Evolutionary conservation across 495 filamentous ascomycete genomes (phyloP), one percentile per base, ranked within the genome.

Genomic region (Umbilicaria muhlenbergii): DNA sequence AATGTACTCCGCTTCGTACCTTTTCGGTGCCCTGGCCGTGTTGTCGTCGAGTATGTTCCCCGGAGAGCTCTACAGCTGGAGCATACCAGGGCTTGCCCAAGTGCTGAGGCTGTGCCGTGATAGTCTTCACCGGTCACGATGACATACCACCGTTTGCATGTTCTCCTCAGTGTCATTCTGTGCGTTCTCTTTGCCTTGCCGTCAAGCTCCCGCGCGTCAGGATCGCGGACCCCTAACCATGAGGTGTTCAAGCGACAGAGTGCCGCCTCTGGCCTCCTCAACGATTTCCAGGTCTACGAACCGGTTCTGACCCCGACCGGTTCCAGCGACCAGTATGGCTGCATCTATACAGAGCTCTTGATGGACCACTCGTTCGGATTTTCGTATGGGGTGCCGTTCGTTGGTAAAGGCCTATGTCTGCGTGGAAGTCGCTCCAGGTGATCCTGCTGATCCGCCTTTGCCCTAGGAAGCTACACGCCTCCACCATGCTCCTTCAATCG

Each of bases 371-470:
- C 68, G 2, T 94, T 92, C 62, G 83, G 67, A 2, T 77, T 60
- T 47, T 88, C 81, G 50, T 94, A 94, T 52, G 80, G 78, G 11
- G 54, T 70, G 11, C 87, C 86, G 0, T 94, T 82, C 48, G 70
- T 89, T 51, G 84, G 86, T 77, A 62, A 71, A 35, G 2, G 13
- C 18, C 15, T 21, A 14, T 38, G 19, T 18, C 14, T 4, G 11
- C 12, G 28, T 38, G 17, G 19, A 14, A 36, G 33, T 11, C 34
- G 10, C 6, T 16, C 14, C 11, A 34, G n/a, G 8, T 8, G 24
- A 28, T 8, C 6, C 8, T 38, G 15, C 49, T 50, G 44, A 41
- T n/a, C 18, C 4, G 24, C 24, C 5, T 39, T 15, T 17, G 16
- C 13, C 24, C 35, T 48, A 86, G 78, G 75, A 31, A 61, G 63